Evolutionary conservation across 768 basidiomycete species (phyloP), one percentile per base, ranked within the genome.

Genomic region (Naematelia encephala): DNA sequence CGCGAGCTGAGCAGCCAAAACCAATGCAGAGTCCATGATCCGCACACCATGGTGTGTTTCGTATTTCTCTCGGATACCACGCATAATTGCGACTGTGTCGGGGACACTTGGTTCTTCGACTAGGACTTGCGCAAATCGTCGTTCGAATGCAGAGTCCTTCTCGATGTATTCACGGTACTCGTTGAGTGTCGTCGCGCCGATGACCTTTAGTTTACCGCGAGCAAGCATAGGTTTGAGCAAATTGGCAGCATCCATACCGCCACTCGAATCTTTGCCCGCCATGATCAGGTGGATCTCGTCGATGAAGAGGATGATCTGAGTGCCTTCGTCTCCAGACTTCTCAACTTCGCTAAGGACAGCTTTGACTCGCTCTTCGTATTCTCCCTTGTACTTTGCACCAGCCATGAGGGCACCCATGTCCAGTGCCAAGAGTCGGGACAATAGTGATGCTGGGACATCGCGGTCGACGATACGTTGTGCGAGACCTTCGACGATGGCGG

Each of bases 301-400:
- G 65, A 98, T 85, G 82, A 97, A 97, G 34, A 99, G 84, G 62
- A 97, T 90, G 68, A 97, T 83, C 16, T 86, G 85, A 4, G 83
- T 82, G 43, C 89, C 87, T 46, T 89, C 85, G 23, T 87, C 85
- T 0, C 86, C 80, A 0, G 88, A 84, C 78, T 93, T 92, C 77
- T 97, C 93, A 61, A 97, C 86, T 78, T 98, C 94, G 60, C 87
- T 86, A 57, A 99, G 79, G 55, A 97, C 90, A 11, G 87, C 80
- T 76, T 96, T 97, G 79, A 97, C 86, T 42, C 93, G 88, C 75
- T 97, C 93, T 79, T 97, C 93, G 77, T 92, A 99, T 78, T 97
- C 91, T 50, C 88, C 94, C 73, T 92, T 93, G 81, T 91, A 92
- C 74, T 72, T 78, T 13, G 78, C 76, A 27, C 76, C 76, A 5